Evolutionary conservation across 129 eudicot genomes (phyloP), one percentile per base, ranked within the genome.

Genomic region (Scalesia atractyloides): DNA sequence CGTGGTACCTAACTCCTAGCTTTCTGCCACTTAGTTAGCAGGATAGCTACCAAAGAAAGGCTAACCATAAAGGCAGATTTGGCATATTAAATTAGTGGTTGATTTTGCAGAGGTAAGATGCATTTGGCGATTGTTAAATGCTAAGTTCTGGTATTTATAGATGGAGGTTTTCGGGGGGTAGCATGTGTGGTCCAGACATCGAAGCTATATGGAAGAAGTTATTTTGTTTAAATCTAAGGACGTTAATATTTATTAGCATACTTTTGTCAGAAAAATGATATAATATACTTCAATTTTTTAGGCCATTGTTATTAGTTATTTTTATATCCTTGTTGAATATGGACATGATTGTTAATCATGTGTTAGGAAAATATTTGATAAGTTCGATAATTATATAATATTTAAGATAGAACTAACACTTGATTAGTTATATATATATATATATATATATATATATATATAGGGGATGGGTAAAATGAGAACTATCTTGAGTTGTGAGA

Each of bases 161-260:
- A 72, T 52, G 64, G 22, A 51, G 41, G 59, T 61, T 58, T 30
- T 70, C n/a, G 51, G 14, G 22, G 15, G 70, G 56, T 39, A 18
- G 76, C 81, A 76, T 68, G 75, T 66, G 64, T 68, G 34, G 75
- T 60, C 69, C 73, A 57, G 16, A 59, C 53, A 59, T 66, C 64
- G 59, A 68, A 62, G 80, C 47, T 43, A 76, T 34, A 12, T 30
- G 18, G 11, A 67, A 68, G 39, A 56, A 67, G 73, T 44, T n/a
- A n/a, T n/a, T n/a, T n/a, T n/a, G n/a, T n/a, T n/a, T n/a, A n/a
- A n/a, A 14, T 54, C 7, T 9, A 36, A 2, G 50, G 74, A 34
- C 11, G 49, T 36, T 44, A 47, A 14, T 36, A 36, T 34, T 34
- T 61, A 59, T 24, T 17, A 17, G 47, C 11, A 39, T 54, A 56